Percentiles rank a stretch among this genome's conserved stretches.
Evolutionary conservation across 2,329 filamentous ascomycete genomes (phyloP).

Genomic region (Beauveria scarabaeidicola): DNA sequence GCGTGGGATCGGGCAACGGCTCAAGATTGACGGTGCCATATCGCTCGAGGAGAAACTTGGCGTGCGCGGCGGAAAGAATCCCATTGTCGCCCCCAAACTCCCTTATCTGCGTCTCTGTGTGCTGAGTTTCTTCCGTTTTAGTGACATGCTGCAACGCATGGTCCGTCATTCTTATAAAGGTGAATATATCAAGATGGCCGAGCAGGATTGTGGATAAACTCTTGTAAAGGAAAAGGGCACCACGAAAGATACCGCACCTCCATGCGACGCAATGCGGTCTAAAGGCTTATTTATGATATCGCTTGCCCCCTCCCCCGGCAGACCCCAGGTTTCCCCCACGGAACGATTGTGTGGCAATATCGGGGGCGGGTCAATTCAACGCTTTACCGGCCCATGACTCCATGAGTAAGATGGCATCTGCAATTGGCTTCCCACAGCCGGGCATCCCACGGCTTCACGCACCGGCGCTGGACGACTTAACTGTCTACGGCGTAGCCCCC

Average conservation of each 20-base stretch:
- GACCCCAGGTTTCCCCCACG: neutral
- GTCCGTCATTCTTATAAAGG: neutral
- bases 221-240: neutral
- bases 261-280: neutral
- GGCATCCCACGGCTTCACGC: neutral
- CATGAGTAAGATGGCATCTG: neutral
- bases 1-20: constrained; percentile 3
- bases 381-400: neutral
- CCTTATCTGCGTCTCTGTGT: neutral
- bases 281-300: neutral
- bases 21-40: neutral
- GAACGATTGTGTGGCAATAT: neutral
- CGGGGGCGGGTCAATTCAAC: neutral
- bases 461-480: neutral
- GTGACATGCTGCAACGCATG: neutral
- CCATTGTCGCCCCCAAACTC: neutral
- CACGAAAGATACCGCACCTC: too few species aligned
- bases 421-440: neutral
- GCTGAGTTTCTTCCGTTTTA: neutral
- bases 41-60: neutral
- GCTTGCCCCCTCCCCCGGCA: neutral
- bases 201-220: neutral
- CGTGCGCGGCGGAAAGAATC: neutral
- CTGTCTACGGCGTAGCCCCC: neutral
- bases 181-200: neutral